Conservation (phyloP, 2,329 filamentous ascomycete species). For the Apiospora marii region DNA sequence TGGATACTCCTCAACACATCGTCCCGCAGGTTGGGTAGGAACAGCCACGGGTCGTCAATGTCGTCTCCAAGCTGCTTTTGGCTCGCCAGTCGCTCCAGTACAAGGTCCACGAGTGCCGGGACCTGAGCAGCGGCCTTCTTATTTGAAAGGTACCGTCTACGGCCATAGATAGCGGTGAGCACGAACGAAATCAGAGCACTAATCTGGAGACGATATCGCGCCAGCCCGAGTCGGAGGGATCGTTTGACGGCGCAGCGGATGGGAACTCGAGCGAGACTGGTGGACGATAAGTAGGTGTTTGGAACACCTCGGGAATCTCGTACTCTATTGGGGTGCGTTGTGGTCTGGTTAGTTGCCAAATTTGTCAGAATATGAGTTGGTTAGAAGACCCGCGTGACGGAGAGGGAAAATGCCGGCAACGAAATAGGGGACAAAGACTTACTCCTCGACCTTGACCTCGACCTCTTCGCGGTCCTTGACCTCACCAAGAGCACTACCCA, state of each 20-base stretch:
- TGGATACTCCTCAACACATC: constrained; percentile 88
- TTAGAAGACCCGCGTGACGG: constrained; percentile 30
- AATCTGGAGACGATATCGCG: constrained; percentile 88
- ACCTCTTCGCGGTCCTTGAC: constrained; percentile 70
- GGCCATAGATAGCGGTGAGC: constrained; percentile 66
- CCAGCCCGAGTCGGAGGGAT: constrained; percentile 81
- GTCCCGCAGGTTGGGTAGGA: constrained; percentile 88
- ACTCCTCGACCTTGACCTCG: constrained; percentile 56
- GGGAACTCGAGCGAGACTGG: constrained; percentile 90
- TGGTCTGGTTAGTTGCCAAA: constrained; percentile 84
- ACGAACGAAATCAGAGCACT: constrained; percentile 64
- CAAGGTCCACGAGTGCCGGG: constrained; percentile 84
- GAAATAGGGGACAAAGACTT: constrained; percentile 36
- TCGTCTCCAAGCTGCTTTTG: constrained; percentile 79
- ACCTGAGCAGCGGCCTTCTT: constrained; percentile 74
- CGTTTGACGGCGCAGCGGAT: constrained; percentile 82
- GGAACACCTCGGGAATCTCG: constrained; percentile 68
- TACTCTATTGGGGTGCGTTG: constrained; percentile 76
- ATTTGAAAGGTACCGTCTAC: constrained; percentile 67
- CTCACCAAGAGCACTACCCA: constrained; percentile 78
- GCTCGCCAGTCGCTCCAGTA: constrained; percentile 80
- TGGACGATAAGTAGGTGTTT: constrained; percentile 75
- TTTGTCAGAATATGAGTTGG: constrained; percentile 55
- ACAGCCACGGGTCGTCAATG: constrained; percentile 79
- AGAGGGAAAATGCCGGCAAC: constrained; percentile 30